Percentiles rank a stretch among this genome's conserved stretches.
phyloP scores from a whole-genome alignment of 2,329 filamentous ascomycete genomes.

The Aureobasidium sp. region DNA sequence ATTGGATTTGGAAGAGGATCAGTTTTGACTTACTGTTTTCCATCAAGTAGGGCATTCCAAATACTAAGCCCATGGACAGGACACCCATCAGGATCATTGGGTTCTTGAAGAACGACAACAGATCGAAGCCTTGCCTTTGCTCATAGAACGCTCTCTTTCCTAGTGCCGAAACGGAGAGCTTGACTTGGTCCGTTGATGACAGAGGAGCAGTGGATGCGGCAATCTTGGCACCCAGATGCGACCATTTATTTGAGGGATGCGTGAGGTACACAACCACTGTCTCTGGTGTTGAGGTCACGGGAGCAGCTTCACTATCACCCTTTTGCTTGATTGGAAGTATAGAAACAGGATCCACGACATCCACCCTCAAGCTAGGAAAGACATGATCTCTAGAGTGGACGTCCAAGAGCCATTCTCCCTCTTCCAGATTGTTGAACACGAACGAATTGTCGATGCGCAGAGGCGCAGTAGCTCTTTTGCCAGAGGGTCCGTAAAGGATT shows the following conservation, averaged over 20 bases:
- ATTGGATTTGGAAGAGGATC: not conserved
- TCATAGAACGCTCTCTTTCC: slow-evolving; percentile 68
- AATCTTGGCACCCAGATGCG: slow-evolving; percentile 65
- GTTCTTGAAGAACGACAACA: slow-evolving; percentile 79
- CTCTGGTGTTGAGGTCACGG: slow-evolving; percentile 25
- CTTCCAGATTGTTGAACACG: slow-evolving; percentile 63
- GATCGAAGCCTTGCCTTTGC: slow-evolving; percentile 57
- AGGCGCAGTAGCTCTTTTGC: slow-evolving; percentile 45
- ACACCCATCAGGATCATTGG: slow-evolving; percentile 94
- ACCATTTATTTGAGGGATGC: slow-evolving; percentile 83
- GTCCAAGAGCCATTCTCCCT: slow-evolving; percentile 74
- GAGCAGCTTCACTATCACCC: slow-evolving; percentile 17
- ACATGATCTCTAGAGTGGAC: slow-evolving; percentile 66
- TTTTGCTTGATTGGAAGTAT: slow-evolving; percentile 20
- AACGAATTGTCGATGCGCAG: slow-evolving; percentile 65
- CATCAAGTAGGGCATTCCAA: slow-evolving; percentile 91
- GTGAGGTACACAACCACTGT: slow-evolving; percentile 70
- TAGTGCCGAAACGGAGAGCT: slow-evolving; percentile 56
- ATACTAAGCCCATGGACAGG: slow-evolving; percentile 72
- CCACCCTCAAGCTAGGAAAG: slow-evolving; percentile 75
- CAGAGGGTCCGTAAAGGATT: slow-evolving; percentile 46
- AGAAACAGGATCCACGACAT: slow-evolving; percentile 47
- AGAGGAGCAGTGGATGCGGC: slow-evolving; percentile 19
- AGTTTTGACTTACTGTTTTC: slow-evolving; percentile 71
- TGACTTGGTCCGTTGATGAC: slow-evolving; percentile 34